These are phyloP conservation scores for Fusarium sp. DNA, from an alignment of 2,329 filamentous ascomycete species.

Conservation along the genomic window DNA sequence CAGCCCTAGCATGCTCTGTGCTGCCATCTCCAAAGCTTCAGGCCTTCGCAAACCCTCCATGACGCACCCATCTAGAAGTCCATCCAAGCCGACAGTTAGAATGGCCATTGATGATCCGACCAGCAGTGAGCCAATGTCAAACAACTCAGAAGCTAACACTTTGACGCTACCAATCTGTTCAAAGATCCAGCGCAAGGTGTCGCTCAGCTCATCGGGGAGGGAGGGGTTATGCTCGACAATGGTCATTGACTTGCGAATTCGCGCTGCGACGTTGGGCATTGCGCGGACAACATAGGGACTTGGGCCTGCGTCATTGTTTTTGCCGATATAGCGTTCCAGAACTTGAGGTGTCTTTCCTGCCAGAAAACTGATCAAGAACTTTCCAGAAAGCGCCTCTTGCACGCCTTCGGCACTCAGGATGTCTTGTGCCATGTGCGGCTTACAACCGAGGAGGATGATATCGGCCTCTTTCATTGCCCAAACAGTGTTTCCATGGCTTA, in stretches of 20 bases:
- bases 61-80: slow-evolving; percentile 12
- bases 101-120: slow-evolving; percentile 16
- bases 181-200: slow-evolving; percentile 10
- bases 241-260: slow-evolving; percentile 14
- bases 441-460: slow-evolving; percentile 13
- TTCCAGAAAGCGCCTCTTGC: slow-evolving; percentile 5
- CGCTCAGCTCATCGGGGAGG: slow-evolving; percentile 3
- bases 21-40: slow-evolving; percentile 15
- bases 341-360: slow-evolving; percentile 12
- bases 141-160: slow-evolving; percentile 9
- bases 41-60: slow-evolving; percentile 13
- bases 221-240: slow-evolving; percentile 8
- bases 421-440: slow-evolving; percentile 8
- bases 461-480: slow-evolving; percentile 14
- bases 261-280: slow-evolving; percentile 14
- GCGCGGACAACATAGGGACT: slow-evolving; percentile 10
- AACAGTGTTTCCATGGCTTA: not conserved
- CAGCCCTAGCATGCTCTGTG: slow-evolving; percentile 7
- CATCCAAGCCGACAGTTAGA: slow-evolving; percentile 8
- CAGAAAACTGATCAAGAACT: slow-evolving; percentile 16
- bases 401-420: slow-evolving; percentile 10
- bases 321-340: slow-evolving; percentile 7
- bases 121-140: slow-evolving; percentile 12
- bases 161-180: slow-evolving; percentile 13
- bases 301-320: not conserved